Base-by-base conservation (phyloP, 1,139 yeast genomes). In the Pichia kudriavzevii region DNA sequence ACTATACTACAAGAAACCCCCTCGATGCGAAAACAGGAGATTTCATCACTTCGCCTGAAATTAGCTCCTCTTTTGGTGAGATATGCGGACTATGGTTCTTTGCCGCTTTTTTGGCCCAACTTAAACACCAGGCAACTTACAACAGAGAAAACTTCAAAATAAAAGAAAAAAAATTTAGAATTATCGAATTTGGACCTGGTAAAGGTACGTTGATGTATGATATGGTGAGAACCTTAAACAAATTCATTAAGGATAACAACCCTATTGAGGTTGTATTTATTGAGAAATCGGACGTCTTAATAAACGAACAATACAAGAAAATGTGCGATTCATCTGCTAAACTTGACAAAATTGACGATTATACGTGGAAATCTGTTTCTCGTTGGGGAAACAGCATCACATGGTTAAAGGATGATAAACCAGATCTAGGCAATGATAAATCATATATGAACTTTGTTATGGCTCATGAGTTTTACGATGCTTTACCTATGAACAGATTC, bases 151-250 rank as follows among this genome's bases (percentile, higher is more conserved):
- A 32, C 1, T 53, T 52, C 35, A 33, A 41, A 7, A 48, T 54
- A 13, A 38, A 38, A 4, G 48, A 46, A 7, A 50, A 49, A 31
- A 41, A 14, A 5, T 59, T 79, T 22, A 63, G 79, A 37, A 50
- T 84, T n/a, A 64, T 83, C n/a, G 95, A 84, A 55, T 75, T 83
- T 55, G 95, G 95, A 0, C 95, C 95, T 0, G 95, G 95, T 5
- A 67, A 70, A 48, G 95, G 95, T 1, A 82, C 95, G 0, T 60
- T 84, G 47, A 76, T 82, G 75, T 64, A 65, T 48, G 95, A 84
- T 53, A 60, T 72, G 29, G 53, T 84, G 43, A 58, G 58, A 10
- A 60, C 69, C 2, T 67, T 76, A 49, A 62, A 67, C 35, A 64
- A 59, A 40, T 61, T 75, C 30, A 52, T 60, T 13, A 51, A 56